Evolutionary conservation across 2,329 filamentous ascomycete genomes (phyloP), one percentile per base, ranked within the genome.

Genomic region (Scedosporium minutisporum): DNA sequence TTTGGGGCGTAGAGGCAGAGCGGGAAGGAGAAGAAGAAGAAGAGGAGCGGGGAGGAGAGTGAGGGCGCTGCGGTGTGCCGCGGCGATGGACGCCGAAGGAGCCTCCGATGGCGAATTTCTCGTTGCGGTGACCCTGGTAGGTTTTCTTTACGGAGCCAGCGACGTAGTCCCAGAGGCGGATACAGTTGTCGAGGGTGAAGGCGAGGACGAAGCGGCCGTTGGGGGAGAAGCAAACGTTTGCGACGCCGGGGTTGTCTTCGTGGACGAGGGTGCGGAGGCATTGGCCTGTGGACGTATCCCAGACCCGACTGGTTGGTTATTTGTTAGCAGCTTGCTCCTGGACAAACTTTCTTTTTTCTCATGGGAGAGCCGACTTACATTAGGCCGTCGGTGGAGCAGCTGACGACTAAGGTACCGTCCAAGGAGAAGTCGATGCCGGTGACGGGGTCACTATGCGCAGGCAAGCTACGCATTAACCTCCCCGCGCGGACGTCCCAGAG

Each of bases 81-180:
- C 65, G 12, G 68, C 69, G 69, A 75, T 53, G 69, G 61, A 84
- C 81, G 12, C 91, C 93, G 71, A 97, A 97, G 48, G 88, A 88
- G 3, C 92, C 91, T 2, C 85, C 85, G n/a, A 97, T 81, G 66
- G 91, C 93, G 75, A 89, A 97, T 65, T 87, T 87, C 62, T 85
- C 81, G 73, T 99, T 99, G 62, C 79, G 77, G 70, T 97, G 95
- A 0, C 95, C 95, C 72, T 97, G 92, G 74, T 97, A 99, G 14
- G 95, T 99, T 80, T 99, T 99, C 70, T 96, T 88, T 68, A 95
- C 95, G 29, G 87, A 86, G 6, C 93, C 93, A 44, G 91, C 86
- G 7, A 96, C 89, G 72, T 97, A 99, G 73, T 97, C 90, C 95
- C 95, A 99, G 23, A 99, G 79, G 2, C 95, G 87, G 57, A 99